Conservation (phyloP, 257 asterid genomes). For the Rhazya stricta region DNA sequence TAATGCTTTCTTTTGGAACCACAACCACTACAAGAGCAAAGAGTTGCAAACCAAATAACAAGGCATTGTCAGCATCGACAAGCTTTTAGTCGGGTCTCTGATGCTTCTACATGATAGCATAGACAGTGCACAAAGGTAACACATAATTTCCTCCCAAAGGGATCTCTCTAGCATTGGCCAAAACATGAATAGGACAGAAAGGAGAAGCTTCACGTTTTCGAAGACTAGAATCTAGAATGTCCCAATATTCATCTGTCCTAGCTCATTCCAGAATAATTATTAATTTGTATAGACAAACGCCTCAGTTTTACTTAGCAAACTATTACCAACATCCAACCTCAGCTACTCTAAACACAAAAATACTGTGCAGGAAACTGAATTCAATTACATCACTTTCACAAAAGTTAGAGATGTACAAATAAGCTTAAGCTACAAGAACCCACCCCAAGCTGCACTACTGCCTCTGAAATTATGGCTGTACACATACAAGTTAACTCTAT, state of each 20-base stretch:
- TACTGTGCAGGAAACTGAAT: neutral
- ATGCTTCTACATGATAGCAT: neutral
- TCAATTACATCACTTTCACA: conserved; percentile 3
- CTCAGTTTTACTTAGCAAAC: neutral
- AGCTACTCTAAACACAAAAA: neutral
- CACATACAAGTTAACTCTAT: conserved; percentile 13
- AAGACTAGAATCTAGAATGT: neutral
- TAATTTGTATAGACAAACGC: neutral
- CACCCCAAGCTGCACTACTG: conserved; percentile 12
- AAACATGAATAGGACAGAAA: neutral
- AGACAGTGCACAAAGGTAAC: neutral
- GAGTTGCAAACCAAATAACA: neutral
- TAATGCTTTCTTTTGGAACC: neutral
- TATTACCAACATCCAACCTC: conserved; percentile 4
- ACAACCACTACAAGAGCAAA: neutral
- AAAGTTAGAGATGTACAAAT: conserved; percentile 12
- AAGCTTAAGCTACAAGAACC: conserved; percentile 9
- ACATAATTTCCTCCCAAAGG: neutral
- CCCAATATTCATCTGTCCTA: neutral
- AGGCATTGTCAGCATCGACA: neutral
- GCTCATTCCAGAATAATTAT: neutral
- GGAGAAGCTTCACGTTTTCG: neutral
- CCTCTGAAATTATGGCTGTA: conserved; percentile 20
- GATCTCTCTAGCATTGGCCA: neutral
- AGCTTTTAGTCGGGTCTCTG: neutral